phyloP scores from a whole-genome alignment of 257 asterid genomes.

The Gardenia jasminoides region DNA sequence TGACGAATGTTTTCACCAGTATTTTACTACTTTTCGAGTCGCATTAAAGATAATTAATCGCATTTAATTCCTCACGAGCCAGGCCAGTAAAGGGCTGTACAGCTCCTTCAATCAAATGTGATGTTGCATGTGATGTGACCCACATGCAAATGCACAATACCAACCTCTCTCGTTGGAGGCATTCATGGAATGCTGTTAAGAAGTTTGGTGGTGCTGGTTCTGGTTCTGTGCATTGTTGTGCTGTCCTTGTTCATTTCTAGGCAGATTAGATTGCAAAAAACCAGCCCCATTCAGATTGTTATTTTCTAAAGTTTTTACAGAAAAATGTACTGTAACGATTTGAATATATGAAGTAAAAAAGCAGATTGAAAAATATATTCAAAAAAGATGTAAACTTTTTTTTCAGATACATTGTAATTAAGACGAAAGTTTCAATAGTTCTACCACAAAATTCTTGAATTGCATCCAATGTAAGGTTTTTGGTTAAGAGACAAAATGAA shows the following conservation, averaged over 20 bases:
- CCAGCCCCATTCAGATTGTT: too few species aligned
- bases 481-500: too few species aligned
- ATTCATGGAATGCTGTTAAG: slow-evolving; percentile 7
- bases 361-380: too few species aligned
- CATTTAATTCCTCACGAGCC: slow-evolving; percentile 8
- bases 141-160: background rate
- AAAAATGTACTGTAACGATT: too few species aligned
- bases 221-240: background rate
- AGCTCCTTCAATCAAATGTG: background rate
- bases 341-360: too few species aligned
- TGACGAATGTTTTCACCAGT: too few species aligned
- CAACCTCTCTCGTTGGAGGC: background rate
- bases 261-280: background rate
- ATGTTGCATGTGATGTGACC: slow-evolving; percentile 21
- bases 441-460: background rate
- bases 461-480: too few species aligned
- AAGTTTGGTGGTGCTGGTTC: background rate
- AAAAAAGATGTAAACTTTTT: too few species aligned
- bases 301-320: too few species aligned
- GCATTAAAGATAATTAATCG: background rate
- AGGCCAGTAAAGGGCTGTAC: background rate
- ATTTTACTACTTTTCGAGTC: background rate
- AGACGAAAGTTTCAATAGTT: too few species aligned
- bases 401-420: too few species aligned
- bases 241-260: background rate